Evolutionary conservation across 768 basidiomycete species (phyloP).

Genomic region (Kwoniella mangroviensis): DNA sequence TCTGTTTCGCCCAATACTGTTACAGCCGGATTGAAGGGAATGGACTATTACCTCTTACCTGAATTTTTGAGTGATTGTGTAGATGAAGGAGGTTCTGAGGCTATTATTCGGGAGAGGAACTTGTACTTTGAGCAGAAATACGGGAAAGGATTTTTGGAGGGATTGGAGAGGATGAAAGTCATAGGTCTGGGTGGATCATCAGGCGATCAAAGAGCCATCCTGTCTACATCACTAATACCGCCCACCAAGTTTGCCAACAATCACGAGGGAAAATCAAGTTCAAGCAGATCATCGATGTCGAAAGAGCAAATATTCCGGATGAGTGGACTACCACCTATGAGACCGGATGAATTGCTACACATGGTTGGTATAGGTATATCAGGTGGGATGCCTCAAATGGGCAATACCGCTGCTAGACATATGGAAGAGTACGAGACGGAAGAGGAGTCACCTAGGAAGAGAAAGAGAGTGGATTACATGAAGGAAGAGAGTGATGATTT

Average conservation of each 20-base stretch:
- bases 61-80: slow-evolving; percentile 71
- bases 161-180: slow-evolving; percentile 8
- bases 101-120: slow-evolving; percentile 32
- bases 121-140: slow-evolving; percentile 25
- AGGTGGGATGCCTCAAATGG: neutral
- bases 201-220: slow-evolving; percentile 15
- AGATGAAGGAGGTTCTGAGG: slow-evolving; percentile 47
- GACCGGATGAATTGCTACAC: slow-evolving; percentile 10
- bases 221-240: neutral
- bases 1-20: slow-evolving; percentile 78
- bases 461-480: neutral
- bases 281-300: slow-evolving; percentile 5
- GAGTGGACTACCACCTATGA: slow-evolving; percentile 13
- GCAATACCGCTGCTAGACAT: no score
- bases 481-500: slow-evolving; percentile 2
- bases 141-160: slow-evolving; percentile 1
- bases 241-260: neutral
- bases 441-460: slow-evolving; percentile 15
- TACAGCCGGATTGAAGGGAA: slow-evolving; percentile 44
- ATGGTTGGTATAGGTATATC: neutral
- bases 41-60: slow-evolving; percentile 77
- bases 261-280: neutral
- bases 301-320: slow-evolving; percentile 13
- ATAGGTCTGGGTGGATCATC: neutral
- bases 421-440: slow-evolving; percentile 20